phyloP scores from a whole-genome alignment of 805 yeast genomes.

The Candida michaelii region DNA sequence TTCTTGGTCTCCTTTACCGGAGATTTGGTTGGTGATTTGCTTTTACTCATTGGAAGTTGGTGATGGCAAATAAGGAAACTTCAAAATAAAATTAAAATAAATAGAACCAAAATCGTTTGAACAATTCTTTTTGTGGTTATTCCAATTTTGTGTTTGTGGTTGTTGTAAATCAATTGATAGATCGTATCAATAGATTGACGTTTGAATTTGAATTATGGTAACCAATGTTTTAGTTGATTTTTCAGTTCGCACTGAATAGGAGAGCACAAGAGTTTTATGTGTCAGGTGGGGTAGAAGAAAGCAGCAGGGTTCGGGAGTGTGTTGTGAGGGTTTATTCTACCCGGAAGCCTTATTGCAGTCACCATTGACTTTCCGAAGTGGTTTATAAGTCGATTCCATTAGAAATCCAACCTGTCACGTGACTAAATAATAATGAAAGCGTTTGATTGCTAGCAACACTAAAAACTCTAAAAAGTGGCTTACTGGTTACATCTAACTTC shows the following conservation, averaged over 20 bases:
- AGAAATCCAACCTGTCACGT: no score
- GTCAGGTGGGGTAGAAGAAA: neutral
- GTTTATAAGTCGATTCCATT: no score
- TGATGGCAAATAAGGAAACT: neutral
- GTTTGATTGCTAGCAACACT: no score
- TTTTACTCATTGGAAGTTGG: constrained; percentile 6
- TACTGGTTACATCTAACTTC: no score
- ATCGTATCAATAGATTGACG: neutral
- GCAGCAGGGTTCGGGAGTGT: no score
- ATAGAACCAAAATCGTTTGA: neutral
- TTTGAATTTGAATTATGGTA: neutral
- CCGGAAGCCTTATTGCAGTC: no score
- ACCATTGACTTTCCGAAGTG: no score
- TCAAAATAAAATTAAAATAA: neutral
- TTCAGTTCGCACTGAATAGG: constrained; percentile 3
- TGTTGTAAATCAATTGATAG: neutral
- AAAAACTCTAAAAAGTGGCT: no score
- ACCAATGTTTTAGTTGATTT: constrained; percentile 3
- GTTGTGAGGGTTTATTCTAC: no score
- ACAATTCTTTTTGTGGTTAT: neutral
- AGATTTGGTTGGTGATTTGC: constrained; percentile 3
- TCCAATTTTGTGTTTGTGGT: neutral
- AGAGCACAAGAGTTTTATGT: neutral
- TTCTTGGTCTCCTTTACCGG: constrained; percentile 1
- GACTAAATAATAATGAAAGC: no score